These are phyloP conservation scores for Oidiodendron maius DNA, from an alignment of 495 filamentous ascomycete species.

Conservation along the genomic window DNA sequence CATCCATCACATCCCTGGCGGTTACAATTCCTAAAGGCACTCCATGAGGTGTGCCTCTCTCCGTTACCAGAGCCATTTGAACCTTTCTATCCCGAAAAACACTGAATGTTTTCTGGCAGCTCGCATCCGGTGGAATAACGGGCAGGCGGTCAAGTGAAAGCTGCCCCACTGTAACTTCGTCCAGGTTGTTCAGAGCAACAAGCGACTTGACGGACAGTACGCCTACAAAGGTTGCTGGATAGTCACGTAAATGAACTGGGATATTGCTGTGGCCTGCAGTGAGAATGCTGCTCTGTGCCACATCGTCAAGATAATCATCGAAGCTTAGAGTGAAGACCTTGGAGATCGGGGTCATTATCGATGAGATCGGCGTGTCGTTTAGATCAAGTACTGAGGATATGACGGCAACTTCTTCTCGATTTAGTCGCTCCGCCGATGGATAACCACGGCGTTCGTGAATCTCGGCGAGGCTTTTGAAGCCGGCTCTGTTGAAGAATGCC, in stretches of 20 bases:
- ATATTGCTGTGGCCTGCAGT: neutral
- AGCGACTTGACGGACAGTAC: conserved; percentile 4
- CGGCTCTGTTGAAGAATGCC: neutral
- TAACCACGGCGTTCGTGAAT: conserved; percentile 4
- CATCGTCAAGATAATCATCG: conserved; percentile 3
- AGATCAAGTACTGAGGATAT: conserved; percentile 3
- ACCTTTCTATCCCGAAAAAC: conserved; percentile 5
- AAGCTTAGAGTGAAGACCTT: conserved; percentile 6
- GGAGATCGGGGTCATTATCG: conserved; percentile 8
- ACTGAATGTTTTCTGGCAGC: neutral
- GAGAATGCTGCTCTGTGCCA: conserved; percentile 5
- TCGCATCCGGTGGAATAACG: neutral
- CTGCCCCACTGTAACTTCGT: conserved; percentile 1
- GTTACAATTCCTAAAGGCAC: conserved; percentile 7
- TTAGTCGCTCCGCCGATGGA: neutral
- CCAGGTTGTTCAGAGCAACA: neutral
- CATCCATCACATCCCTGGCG: conserved; percentile 6
- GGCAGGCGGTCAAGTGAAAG: neutral
- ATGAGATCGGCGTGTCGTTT: neutral
- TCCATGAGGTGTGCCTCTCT: conserved; percentile 1
- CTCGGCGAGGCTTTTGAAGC: conserved; percentile 4
- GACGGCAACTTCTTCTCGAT: conserved; percentile 1
- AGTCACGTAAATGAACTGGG: neutral
- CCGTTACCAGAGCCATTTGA: conserved; percentile 8
- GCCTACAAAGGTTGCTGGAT: neutral